These are phyloP conservation scores for Pythium plurisporium DNA, from an alignment of 352 stramenopile genomes.

Conservation along the genomic window DNA sequence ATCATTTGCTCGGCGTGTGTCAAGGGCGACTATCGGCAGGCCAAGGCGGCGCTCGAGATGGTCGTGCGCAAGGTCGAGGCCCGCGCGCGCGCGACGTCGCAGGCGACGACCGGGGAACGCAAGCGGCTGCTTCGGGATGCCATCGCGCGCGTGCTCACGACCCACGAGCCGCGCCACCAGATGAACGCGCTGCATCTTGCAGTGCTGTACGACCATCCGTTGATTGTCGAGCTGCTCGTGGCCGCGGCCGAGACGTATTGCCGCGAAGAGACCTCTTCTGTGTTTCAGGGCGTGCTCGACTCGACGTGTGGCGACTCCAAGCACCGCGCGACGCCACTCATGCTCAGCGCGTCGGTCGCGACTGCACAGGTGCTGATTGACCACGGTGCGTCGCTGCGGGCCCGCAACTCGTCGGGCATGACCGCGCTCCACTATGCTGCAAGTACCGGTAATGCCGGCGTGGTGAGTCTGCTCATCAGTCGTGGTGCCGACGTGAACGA, in stretches of 20 bases:
- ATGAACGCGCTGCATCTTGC: slow-evolving; percentile 75
- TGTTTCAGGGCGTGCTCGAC: slow-evolving; percentile 49
- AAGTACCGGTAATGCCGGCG: slow-evolving; percentile 69
- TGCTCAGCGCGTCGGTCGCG: slow-evolving; percentile 71
- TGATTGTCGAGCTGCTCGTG: slow-evolving; percentile 55
- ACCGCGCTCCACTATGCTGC: slow-evolving; percentile 77
- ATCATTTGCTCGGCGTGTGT: slow-evolving; percentile 66
- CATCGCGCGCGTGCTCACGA: slow-evolving; percentile 54
- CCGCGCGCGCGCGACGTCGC: slow-evolving; percentile 15
- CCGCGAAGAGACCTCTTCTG: not conserved
- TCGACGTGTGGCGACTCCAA: slow-evolving; percentile 57
- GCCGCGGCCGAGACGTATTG: slow-evolving; percentile 44
- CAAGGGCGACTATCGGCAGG: slow-evolving; percentile 71
- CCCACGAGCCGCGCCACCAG: slow-evolving; percentile 59
- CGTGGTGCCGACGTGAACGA: slow-evolving; percentile 67
- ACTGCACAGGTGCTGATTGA: slow-evolving; percentile 54
- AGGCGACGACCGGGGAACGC: not conserved
- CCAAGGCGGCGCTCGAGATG: slow-evolving; percentile 60
- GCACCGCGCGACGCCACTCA: slow-evolving; percentile 64
- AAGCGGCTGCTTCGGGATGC: slow-evolving; percentile 4
- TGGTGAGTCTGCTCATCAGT: slow-evolving; percentile 62
- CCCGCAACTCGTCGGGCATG: slow-evolving; percentile 75
- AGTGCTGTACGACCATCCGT: slow-evolving; percentile 71
- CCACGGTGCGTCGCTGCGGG: slow-evolving; percentile 40
- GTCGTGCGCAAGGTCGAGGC: slow-evolving; percentile 28